Evolutionary conservation across 768 basidiomycete genomes (phyloP), one percentile per base, ranked within the genome.

Genomic region (Boletus rubroflammeus): DNA sequence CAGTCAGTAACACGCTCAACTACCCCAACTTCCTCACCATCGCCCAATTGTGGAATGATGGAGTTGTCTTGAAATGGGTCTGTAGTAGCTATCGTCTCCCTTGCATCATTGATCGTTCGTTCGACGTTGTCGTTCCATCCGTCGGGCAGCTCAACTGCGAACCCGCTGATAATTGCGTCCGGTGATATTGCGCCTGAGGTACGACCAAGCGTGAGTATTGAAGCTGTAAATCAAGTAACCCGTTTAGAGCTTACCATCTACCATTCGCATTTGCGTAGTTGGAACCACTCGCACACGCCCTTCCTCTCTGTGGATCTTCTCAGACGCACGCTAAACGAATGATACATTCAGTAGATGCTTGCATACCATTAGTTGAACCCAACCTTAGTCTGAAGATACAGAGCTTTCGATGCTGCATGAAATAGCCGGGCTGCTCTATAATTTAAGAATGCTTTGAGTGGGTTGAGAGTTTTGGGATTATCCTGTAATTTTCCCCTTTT

Each of bases 271-370:
- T 11, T 55, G 39, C 9, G 45, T 3, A 10, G 10, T 23, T 19
- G 61, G 38, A 14, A 66, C 45, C 2, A 52, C 29, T 47, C 19
- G 36, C 19, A 47, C 1, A 21, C 1, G 36, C 11, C 8, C 6
- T 9, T 21, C 19, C 0, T 48, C 21, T 21, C 42, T 38, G 2
- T 51, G 53, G 7, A 62, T 62, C 26, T 6, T 43, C 43, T 58
- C 60, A 0, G 56, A 62, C 4, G 39, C 62, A 0, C 21, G n/a
- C 56, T 62, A 21, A n/a, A 28, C 10, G n/a, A 7, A 11, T 28
- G 23, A 11, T 23, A n/a, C 7, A 13, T 23, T 45, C 15, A 45
- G 14, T 15, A 6, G 7, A 28, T 10, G 6, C n/a, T 10, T 15
- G 23, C 17, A 28, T 8, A 8, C 8, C 19, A 36, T 13, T 8